Evolutionary conservation across 495 filamentous ascomycete species (phyloP), one percentile per base, ranked within the genome.

Genomic region (Daldinia childiae): DNA sequence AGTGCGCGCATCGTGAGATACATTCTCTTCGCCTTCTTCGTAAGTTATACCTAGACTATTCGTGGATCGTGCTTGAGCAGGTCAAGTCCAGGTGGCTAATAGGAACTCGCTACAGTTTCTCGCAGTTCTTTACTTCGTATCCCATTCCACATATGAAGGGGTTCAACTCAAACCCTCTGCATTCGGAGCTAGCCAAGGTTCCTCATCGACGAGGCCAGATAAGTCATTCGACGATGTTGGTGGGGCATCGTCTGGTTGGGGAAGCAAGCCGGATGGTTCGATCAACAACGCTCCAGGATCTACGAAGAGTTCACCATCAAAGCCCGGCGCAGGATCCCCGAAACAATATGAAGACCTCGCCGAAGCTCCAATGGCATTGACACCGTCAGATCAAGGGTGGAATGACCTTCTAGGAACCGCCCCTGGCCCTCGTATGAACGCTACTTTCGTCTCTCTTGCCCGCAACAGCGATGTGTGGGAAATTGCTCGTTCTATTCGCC

Each of bases 401-500:
- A 77, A 82, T 64, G 77, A 84, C 30, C 82, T 89, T 71, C 43
- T 85, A 73, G 82, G 86, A 55, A 84, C 83, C 32, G 84, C 85
- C 8, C 79, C 80, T 6, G 90, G 89, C 38, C 86, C 88, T 50
- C 90, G 90, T 67, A 91, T 96, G 82, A 99, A 99, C 79, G 95
- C 95, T 29, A 98, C 96, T 3, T 99, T 99, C 76, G 93, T 99
- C 43, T 97, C 94, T 15, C 86, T 99, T 68, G 95, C 95, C 17
- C 90, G 96, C 58, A 99, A 99, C 78, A 84, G 83, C 32, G 95
- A 99, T 78, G 79, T 98, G 43, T 99, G 96, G 96, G 95, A 98
- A 32, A 97, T 99, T 73, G 91, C 93, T 26, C 89, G 91, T 74
- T 96, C 93, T 7, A 99, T 99, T 76, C 93, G 95, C 24, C 90